These are phyloP conservation scores for Fusarium coicis DNA, from an alignment of 2,329 filamentous ascomycete genomes.

Conservation along the genomic window DNA sequence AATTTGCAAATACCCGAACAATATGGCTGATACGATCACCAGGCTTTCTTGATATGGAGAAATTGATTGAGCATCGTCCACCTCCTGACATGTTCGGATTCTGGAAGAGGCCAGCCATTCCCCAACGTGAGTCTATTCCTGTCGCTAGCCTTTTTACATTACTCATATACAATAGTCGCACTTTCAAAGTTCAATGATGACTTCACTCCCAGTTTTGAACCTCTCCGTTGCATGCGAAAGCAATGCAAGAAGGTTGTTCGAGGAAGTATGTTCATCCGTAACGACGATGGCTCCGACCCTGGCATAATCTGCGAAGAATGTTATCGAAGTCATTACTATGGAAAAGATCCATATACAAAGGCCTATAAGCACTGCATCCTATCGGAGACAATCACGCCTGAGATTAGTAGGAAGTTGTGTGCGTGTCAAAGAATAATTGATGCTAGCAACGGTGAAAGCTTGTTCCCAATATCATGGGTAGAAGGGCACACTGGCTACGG, in stretches of 20 bases:
- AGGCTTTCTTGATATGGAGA: slow-evolving; percentile 40
- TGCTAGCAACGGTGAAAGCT: neutral
- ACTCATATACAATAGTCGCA: slow-evolving; percentile 8
- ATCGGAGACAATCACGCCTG: slow-evolving; percentile 21
- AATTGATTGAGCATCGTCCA: slow-evolving; percentile 36
- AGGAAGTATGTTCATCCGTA: slow-evolving; percentile 35
- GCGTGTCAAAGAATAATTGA: slow-evolving; percentile 7
- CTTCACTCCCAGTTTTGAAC: slow-evolving; percentile 28
- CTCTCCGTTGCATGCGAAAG: slow-evolving; percentile 24
- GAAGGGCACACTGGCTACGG: neutral
- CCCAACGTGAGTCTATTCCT: slow-evolving; percentile 24
- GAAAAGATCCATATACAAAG: slow-evolving; percentile 22
- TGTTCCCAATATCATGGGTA: slow-evolving; percentile 22
- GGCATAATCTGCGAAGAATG: slow-evolving; percentile 33
- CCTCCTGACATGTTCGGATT: slow-evolving; percentile 27
- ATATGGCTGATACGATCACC: neutral
- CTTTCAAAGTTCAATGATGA: slow-evolving; percentile 17
- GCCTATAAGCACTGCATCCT: slow-evolving; percentile 35
- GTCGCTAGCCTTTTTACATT: fast-evolving
- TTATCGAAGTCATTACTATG: slow-evolving; percentile 26
- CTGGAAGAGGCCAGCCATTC: slow-evolving; percentile 38
- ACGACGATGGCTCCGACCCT: neutral
- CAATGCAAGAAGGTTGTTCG: slow-evolving; percentile 28
- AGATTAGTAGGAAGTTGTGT: slow-evolving; percentile 33
- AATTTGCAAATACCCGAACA: too few relatives aligned